A percentile compares a stretch with the other conserved stretches of the same genome.
Conservation (phyloP, 257 asterid genomes). For the Anisodus acutangulus region DNA sequence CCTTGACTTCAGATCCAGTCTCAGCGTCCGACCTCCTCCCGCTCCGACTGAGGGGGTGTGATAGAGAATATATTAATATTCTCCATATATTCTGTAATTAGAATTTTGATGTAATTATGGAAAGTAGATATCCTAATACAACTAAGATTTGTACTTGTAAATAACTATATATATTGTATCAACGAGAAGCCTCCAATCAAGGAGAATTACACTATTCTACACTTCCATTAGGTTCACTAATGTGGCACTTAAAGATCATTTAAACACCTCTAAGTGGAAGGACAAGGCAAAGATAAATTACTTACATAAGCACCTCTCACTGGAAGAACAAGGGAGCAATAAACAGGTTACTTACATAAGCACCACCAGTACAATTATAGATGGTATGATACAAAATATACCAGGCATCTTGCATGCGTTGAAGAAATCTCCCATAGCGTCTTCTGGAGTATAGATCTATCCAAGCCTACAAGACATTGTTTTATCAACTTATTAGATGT, state of each 20-base stretch:
- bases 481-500: slow-evolving; percentile 13
- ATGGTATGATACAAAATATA: slow-evolving; percentile 66
- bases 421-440: slow-evolving; percentile 67
- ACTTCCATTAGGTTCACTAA: not conserved
- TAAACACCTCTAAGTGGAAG: not conserved
- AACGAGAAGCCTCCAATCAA: too few species aligned
- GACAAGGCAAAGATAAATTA: slow-evolving; percentile 5
- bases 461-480: slow-evolving; percentile 60
- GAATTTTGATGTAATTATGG: too few species aligned
- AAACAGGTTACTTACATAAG: slow-evolving; percentile 52
- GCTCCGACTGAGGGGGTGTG: too few species aligned
- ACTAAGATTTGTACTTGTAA: too few species aligned
- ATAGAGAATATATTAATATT: too few species aligned
- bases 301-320: not conserved
- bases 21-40: too few species aligned
- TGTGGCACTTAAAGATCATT: not conserved
- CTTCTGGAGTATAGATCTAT: slow-evolving; percentile 58
- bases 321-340: slow-evolving; percentile 23
- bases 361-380: slow-evolving; percentile 87
- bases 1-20: too few species aligned
- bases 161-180: too few species aligned
- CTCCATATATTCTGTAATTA: too few species aligned
- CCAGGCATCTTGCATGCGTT: slow-evolving; percentile 76
- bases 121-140: too few species aligned
- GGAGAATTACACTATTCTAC: too few species aligned